Evolutionary conservation across 2,329 filamentous ascomycete species (phyloP), one percentile per base, ranked within the genome.

Genomic region (Corniculantispora saksenae): DNA sequence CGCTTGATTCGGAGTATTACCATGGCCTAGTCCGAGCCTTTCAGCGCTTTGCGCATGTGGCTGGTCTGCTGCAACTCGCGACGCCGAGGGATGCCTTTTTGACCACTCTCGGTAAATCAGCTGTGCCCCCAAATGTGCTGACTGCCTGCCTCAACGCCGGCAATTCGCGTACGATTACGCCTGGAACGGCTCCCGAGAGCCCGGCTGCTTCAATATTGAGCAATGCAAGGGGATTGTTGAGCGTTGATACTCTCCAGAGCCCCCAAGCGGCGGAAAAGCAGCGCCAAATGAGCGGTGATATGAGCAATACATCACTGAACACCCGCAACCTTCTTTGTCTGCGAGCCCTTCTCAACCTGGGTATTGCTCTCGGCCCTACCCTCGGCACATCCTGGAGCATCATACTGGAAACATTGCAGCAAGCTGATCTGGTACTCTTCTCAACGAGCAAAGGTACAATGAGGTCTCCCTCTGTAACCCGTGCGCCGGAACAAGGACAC

Each of bases 51-150:
- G 91, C 95, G 1, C 96, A 99, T 74, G 94, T 98, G 3, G 93
- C 95, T 47, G 96, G 95, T 6, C 82, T 99, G 55, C 79, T 99
- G 10, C 89, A 94, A 67, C 85, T 98, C 12, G 82, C 85, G 15
- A 97, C 94, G 0, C 94, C 95, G 0, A 85, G 95, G 69, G 95
- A 99, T 81, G 95, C 95, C 0, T 96, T 99, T 72, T 82, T 99
- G 40, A 98, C 95, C 0, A 97, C 94, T 0, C 81, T 99, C 3
- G 93, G 93, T 0, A 99, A 99, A 78, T 90, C 94, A 51, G 93
- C 95, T 9, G 92, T 98, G 2, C 95, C 95, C 3, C 88, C 93
- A 0, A 94, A 96, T 70, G 83, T 90, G 1, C 81, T 90, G 50
- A 87, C 85, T 19, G 86, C 86, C 2, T 89, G 84, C 64, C 76